A percentile compares a stretch with the other conserved stretches of the same genome.
Evolutionary conservation across 2,329 filamentous ascomycete genomes (phyloP).

Genomic region (Aspergillus felis): DNA sequence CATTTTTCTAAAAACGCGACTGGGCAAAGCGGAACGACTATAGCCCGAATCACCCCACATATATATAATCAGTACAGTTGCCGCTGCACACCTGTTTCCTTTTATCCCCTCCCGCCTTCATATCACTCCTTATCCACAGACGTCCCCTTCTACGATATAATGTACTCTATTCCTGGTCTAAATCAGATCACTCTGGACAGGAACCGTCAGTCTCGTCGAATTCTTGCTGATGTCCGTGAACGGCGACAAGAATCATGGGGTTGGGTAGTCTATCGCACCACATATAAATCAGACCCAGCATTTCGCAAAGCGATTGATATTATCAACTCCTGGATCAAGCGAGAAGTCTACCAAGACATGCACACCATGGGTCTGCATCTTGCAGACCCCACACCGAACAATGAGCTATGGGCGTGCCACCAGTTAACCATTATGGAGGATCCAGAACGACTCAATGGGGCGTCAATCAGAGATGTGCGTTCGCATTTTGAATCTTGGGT

Average conservation of each 20-base stretch:
- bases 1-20: too few species aligned
- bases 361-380: background rate
- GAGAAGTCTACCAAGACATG: background rate
- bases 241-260: background rate
- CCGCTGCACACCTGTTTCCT: too few species aligned
- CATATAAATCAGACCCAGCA: background rate
- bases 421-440: slow-evolving; percentile 1
- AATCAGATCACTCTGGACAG: background rate
- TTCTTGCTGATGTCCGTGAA: background rate
- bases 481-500: slow-evolving; percentile 3
- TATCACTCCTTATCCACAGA: too few species aligned
- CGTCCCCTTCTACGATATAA: too few species aligned
- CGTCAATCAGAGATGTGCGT: background rate
- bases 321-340: background rate
- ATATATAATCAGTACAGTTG: too few species aligned
- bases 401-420: background rate
- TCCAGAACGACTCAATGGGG: background rate
- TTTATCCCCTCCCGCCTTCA: too few species aligned
- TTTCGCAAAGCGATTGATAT: background rate
- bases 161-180: too few species aligned
- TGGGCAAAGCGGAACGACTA: too few species aligned
- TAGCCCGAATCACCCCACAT: too few species aligned
- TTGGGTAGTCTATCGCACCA: slow-evolving; percentile 2
- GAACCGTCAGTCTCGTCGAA: background rate
- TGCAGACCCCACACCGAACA: background rate